Evolutionary conservation across 352 stramenopile genomes (phyloP), one percentile per base, ranked within the genome.

Genomic region (Pythium graminicola): DNA sequence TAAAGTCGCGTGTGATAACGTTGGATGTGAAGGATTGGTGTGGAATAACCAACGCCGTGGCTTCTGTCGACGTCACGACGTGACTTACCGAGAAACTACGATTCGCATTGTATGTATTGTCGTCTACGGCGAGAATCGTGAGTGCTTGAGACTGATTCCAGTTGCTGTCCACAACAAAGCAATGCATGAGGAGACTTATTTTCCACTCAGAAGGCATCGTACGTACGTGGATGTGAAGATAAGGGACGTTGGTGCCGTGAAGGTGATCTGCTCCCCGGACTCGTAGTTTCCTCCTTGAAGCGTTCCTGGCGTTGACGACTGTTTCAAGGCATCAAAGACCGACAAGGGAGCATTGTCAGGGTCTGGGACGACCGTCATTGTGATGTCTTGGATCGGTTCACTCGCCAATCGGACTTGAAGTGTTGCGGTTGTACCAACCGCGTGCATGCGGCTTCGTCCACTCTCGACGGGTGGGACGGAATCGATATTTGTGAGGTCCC

Each of bases 61-160:
- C 44, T 26, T 89, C 78, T 8, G 50, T 58, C 3, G 70, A 73
- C 1, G 26, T 44, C 4, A 50, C 57, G 6, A 23, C 51, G 27
- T 80, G 65, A 31, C 53, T 66, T 41, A 83, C 62, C 2, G 46
- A 43, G 19, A 85, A 63, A 4, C 63, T 70, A n/a, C 72, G 65
- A 32, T 89, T 79, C 16, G 65, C 72, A 24, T 64, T 62, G 54
- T 70, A 84, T 1, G 58, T 61, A 42, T 89, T 86, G 55, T 89
- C 76, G 57, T 89, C 78, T 0, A 86, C 56, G 2, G 66, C 74
- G 41, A 72, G 31, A 47, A 79, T 80, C 8, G 70, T 73, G n/a
- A 87, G 54, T 27, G 63, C 33, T 49, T 89, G 78, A 6, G 49
- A 9, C 8, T 69, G 19, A 33, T 81, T 70, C 78, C 76, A 89